Evolutionary conservation across 768 basidiomycete genomes (phyloP).

Genomic region (Auricularia sp.): DNA sequence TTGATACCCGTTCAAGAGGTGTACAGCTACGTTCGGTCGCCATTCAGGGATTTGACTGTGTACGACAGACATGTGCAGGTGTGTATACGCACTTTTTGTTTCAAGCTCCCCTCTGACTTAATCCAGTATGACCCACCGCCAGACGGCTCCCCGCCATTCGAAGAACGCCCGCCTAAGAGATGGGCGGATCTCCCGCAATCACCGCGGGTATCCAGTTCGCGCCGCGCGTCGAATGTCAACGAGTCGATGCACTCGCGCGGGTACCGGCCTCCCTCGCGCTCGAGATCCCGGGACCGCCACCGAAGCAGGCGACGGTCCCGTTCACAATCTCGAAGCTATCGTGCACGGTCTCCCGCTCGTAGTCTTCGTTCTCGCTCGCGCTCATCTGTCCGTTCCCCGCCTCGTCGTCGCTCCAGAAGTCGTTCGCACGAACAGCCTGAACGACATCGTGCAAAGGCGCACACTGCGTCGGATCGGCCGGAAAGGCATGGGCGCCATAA

Average conservation of each 20-base stretch:
- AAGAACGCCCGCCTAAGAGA: not conserved
- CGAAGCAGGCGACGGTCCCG: not conserved
- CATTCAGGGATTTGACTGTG: conserved; percentile 69
- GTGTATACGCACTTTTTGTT: conserved; percentile 6
- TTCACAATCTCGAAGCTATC: not conserved
- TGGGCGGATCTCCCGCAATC: not conserved
- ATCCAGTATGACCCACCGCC: conserved; percentile 7
- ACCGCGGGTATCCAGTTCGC: not conserved
- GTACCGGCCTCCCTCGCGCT: not conserved
- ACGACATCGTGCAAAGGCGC: not conserved
- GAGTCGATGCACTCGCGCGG: not conserved
- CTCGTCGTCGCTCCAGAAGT: not conserved
- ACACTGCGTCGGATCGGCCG: not conserved
- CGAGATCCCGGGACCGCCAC: not conserved
- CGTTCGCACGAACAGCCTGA: not conserved
- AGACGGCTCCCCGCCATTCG: not conserved
- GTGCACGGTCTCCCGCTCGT: not conserved
- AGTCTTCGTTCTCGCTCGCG: too few relatives aligned
- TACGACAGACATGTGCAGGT: conserved; percentile 84
- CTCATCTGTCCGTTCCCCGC: too few relatives aligned
- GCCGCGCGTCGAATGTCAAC: not conserved
- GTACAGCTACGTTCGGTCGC: conserved; percentile 81
- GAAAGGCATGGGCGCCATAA: not conserved
- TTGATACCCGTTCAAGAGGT: conserved; percentile 44
- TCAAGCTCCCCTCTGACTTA: not conserved